Base-by-base conservation (phyloP, 805 yeast species). In the Lipomyces kockii region DNA sequence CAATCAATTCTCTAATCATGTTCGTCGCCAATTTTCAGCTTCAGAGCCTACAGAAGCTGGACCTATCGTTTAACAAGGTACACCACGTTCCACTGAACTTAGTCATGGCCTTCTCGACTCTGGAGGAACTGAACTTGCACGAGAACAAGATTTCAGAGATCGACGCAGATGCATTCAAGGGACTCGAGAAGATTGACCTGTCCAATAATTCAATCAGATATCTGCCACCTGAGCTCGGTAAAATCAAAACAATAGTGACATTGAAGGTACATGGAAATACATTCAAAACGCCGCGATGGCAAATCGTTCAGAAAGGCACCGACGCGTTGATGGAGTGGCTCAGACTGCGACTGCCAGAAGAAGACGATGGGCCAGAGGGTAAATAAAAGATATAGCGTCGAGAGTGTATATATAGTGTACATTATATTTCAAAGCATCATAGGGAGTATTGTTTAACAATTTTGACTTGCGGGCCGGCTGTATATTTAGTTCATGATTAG, bases 291-390 rank as follows among this genome's bases (percentile, higher is more conserved):
- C 72, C 72, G 39, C 52, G 72, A 43, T 54, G 63, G 61, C 70
- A 69, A 43, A 29, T 69, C 20, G 71, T 69, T 9, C 61, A 69
- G 61, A 69, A 69, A 37, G 72, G 72, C 12, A 69, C 72, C 17
- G 72, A 69, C 32, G 68, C 71, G 25, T 34, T 69, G 49, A 39
- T 69, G 71, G 65, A 69, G 52, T 69, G 72, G 72, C 52, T 69
- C 29, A 20, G 63, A 29, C 35, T 63, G 62, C 55, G 71, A 35
- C 29, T 69, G 14, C 69, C 71, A 5, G 70, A 57, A 5, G 67
- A 68, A 0, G 64, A 55, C 5, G 49, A 43, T n/a, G 49, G 22
- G 22, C 49, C 49, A 43, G 49, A 43, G 22, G 22, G 9, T 7
- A 17, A 37, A 43, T 43, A n/a, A 43, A 1, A 5, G 2, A 43